Evolutionary conservation across 345 rosid species (phyloP).

Genomic region (Triadica sebifera): DNA sequence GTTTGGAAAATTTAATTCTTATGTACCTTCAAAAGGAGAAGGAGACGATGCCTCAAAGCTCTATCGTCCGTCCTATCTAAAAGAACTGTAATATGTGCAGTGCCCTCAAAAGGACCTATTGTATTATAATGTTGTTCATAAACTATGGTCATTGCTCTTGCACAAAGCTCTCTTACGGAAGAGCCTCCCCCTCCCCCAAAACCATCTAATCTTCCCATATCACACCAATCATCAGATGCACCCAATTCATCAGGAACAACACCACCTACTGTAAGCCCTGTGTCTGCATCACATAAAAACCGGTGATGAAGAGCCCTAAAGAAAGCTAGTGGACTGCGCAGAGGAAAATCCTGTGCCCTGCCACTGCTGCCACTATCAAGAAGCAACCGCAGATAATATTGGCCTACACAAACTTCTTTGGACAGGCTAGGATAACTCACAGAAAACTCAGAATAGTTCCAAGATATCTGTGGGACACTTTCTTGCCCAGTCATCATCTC

Average conservation of each 20-base stretch:
- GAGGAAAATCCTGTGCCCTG: conserved; percentile 94
- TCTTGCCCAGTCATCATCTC: conserved; percentile 66
- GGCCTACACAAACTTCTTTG: conserved; percentile 99
- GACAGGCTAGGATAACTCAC: conserved; percentile 91
- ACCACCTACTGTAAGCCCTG: conserved; percentile 92
- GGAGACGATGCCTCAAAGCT: conserved; percentile 96
- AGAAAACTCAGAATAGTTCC: conserved; percentile 96
- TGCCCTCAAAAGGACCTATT: conserved; percentile 95
- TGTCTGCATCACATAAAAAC: conserved; percentile 96
- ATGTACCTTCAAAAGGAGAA: conserved; percentile 84
- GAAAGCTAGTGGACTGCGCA: conserved; percentile 95
- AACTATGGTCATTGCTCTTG: conserved; percentile 97
- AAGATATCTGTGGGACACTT: conserved; percentile 78
- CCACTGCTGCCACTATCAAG: conserved; percentile 92
- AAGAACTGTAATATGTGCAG: conserved; percentile 90
- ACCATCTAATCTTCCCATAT: conserved; percentile 93
- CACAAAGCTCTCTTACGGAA: conserved; percentile 99
- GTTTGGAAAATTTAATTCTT: not conserved
- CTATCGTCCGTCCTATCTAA: conserved; percentile 94
- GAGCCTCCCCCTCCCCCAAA: conserved; percentile 99
- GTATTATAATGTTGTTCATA: conserved; percentile 86
- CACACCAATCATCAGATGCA: conserved; percentile 99
- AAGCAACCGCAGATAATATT: conserved; percentile 91
- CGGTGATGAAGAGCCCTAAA: conserved; percentile 97
- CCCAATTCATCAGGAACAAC: conserved; percentile 95